These are phyloP conservation scores for Fusarium beomiforme DNA, from an alignment of 2,329 filamentous ascomycete genomes.

Conservation along the genomic window DNA sequence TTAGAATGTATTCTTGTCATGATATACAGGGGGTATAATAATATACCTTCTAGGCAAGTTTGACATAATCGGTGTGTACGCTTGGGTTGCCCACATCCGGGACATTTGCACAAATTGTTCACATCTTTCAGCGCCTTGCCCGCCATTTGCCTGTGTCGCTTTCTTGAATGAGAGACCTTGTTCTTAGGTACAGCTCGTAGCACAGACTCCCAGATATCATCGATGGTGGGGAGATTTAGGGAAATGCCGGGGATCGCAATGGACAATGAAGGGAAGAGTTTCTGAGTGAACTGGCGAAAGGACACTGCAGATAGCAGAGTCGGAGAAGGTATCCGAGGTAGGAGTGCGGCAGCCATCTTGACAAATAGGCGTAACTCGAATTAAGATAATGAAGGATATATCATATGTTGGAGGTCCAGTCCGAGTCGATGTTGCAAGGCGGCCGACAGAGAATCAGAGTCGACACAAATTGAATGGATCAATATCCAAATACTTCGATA, in stretches of 20 bases:
- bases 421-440: background rate
- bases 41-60: slow-evolving; percentile 81
- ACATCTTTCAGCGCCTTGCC: slow-evolving; percentile 95
- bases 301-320: slow-evolving; percentile 55
- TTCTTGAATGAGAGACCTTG: slow-evolving; percentile 97
- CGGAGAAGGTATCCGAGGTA: slow-evolving; percentile 63
- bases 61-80: slow-evolving; percentile 89
- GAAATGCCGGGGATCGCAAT: slow-evolving; percentile 71
- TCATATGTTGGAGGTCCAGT: slow-evolving; percentile 13
- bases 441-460: background rate
- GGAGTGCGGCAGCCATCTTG: slow-evolving; percentile 63
- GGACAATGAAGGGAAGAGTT: slow-evolving; percentile 63
- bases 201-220: slow-evolving; percentile 91
- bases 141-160: slow-evolving; percentile 91
- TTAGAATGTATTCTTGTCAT: slow-evolving; percentile 16
- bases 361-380: slow-evolving; percentile 13
- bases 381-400: slow-evolving; percentile 16
- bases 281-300: slow-evolving; percentile 56
- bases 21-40: background rate
- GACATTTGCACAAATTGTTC: slow-evolving; percentile 86
- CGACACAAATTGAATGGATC: background rate
- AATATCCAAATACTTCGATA: slow-evolving; percentile 9
- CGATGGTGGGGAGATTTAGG: slow-evolving; percentile 65
- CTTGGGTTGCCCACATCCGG: slow-evolving; percentile 88
- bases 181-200: slow-evolving; percentile 96